Percentiles rank a stretch among this genome's conserved stretches.
Evolutionary conservation across 2,329 filamentous ascomycete species (phyloP).

Genomic region (Colletotrichum paranaense): DNA sequence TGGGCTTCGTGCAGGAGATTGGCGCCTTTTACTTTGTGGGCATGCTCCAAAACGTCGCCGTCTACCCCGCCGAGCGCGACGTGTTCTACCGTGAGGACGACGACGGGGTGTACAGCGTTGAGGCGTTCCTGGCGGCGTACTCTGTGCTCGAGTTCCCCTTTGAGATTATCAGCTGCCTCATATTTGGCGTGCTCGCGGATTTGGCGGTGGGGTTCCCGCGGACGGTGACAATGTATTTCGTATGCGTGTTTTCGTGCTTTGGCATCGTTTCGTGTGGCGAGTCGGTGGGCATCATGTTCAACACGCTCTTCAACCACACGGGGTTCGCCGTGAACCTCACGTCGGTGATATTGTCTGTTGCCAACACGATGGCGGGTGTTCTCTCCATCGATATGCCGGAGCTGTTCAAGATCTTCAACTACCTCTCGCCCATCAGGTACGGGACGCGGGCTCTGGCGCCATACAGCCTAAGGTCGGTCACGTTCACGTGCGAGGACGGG

Average conservation of each 20-base stretch:
- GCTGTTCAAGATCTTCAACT: slow-evolving; percentile 76
- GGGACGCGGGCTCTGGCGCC: slow-evolving; percentile 74
- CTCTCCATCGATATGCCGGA: slow-evolving; percentile 76
- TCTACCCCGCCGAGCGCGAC: slow-evolving; percentile 78
- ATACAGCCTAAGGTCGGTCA: slow-evolving; percentile 70
- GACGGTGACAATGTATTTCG: slow-evolving; percentile 73
- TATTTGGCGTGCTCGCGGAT: slow-evolving; percentile 73
- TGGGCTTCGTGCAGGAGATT: slow-evolving; percentile 80
- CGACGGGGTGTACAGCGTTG: slow-evolving; percentile 77
- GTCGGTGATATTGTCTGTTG: slow-evolving; percentile 75
- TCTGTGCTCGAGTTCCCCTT: slow-evolving; percentile 78
- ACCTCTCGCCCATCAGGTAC: slow-evolving; percentile 79
- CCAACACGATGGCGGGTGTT: slow-evolving; percentile 77
- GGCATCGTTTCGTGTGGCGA: slow-evolving; percentile 81
- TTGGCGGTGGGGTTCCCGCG: slow-evolving; percentile 74
- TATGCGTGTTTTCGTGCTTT: slow-evolving; percentile 76
- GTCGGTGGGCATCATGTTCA: slow-evolving; percentile 83
- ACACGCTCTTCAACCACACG: slow-evolving; percentile 78
- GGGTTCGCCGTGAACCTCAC: slow-evolving; percentile 83
- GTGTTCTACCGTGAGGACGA: slow-evolving; percentile 83
- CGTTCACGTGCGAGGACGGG: slow-evolving; percentile 71
- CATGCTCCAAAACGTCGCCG: slow-evolving; percentile 82
- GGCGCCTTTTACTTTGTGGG: slow-evolving; percentile 79
- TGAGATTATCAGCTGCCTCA: slow-evolving; percentile 71
- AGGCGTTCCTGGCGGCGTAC: slow-evolving; percentile 78